Evolutionary conservation across 2,329 filamentous ascomycete genomes (phyloP).

Genomic region (Keithomyces neogunnii): DNA sequence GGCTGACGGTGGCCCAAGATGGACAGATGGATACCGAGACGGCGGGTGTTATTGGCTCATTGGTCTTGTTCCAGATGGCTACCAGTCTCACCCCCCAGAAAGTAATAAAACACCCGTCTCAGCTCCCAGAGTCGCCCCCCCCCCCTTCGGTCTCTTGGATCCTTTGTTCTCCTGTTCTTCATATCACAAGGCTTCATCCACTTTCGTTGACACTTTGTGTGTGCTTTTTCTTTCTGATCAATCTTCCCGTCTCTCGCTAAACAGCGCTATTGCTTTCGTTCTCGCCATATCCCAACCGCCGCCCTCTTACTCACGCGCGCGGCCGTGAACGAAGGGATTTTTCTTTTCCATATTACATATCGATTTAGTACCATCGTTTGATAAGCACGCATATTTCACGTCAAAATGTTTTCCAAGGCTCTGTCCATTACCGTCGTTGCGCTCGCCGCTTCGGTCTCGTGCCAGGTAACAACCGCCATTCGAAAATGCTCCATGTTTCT

Average conservation of each 20-base stretch:
- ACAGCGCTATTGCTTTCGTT: background rate
- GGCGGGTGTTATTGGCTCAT: slow-evolving; percentile 1
- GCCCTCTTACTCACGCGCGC: background rate
- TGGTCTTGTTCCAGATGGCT: background rate
- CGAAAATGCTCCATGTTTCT: no score
- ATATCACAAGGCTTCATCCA: background rate
- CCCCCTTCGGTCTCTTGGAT: background rate
- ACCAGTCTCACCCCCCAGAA: background rate
- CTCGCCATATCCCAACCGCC: background rate
- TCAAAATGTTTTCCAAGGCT: slow-evolving; percentile 35
- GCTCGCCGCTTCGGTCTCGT: slow-evolving; percentile 39
- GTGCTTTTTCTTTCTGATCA: background rate
- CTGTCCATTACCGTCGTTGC: slow-evolving; percentile 36
- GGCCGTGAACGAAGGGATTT: no score
- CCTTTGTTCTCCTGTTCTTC: background rate
- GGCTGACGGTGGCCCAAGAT: background rate
- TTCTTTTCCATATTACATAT: background rate
- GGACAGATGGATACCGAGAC: background rate
- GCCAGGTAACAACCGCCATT: slow-evolving; percentile 24
- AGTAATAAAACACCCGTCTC: slow-evolving; percentile 1
- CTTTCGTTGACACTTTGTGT: background rate
- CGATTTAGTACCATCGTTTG: background rate
- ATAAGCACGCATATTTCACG: background rate
- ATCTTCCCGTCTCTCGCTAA: slow-evolving; percentile 4
- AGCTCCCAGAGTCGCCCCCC: background rate